Percentiles rank a stretch among this genome's conserved stretches.
These are phyloP conservation scores for Amanita rimosa DNA, from an alignment of 768 basidiomycete species.

Conservation along the genomic window DNA sequence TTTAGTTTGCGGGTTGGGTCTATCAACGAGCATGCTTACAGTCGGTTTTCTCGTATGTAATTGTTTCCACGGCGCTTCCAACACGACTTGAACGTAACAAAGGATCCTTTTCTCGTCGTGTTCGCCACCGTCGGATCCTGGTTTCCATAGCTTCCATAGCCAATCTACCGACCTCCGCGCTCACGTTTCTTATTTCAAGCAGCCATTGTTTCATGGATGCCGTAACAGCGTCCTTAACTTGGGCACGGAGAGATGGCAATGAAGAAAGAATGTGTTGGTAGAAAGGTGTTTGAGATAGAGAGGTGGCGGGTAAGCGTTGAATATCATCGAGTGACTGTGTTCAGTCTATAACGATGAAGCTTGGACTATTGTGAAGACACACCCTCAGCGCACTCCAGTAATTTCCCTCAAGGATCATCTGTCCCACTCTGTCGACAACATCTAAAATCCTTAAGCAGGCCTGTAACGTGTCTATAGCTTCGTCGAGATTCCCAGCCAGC, in stretches of 20 bases:
- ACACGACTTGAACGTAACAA: conserved; percentile 67
- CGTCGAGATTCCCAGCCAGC: conserved; percentile 90
- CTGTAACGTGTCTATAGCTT: conserved; percentile 92
- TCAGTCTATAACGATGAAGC: conserved; percentile 18
- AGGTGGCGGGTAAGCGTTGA: conserved; percentile 78
- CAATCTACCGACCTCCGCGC: conserved; percentile 72
- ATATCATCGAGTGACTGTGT: conserved; percentile 90
- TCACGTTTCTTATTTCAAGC: conserved; percentile 85
- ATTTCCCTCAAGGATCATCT: conserved; percentile 88
- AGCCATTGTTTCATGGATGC: conserved; percentile 96
- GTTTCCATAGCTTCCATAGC: conserved; percentile 87
- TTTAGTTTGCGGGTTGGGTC: conserved; percentile 7
- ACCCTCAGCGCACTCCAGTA: conserved; percentile 97
- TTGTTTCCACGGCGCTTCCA: conserved; percentile 86
- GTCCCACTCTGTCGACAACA: conserved; percentile 82
- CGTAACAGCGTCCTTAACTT: conserved; percentile 90
- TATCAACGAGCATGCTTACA: conserved; percentile 42
- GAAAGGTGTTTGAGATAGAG: conserved; percentile 85
- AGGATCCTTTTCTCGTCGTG: conserved; percentile 75
- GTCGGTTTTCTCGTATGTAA: conserved; percentile 89
- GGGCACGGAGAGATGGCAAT: conserved; percentile 76
- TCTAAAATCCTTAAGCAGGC: conserved; percentile 88
- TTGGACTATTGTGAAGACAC: conserved; percentile 25
- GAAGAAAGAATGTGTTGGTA: conserved; percentile 88
- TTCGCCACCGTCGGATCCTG: conserved; percentile 74